These are phyloP conservation scores for Pseudozyma thailandica DNA, from an alignment of 1,284 basidiomycete genomes.

Conservation along the genomic window DNA sequence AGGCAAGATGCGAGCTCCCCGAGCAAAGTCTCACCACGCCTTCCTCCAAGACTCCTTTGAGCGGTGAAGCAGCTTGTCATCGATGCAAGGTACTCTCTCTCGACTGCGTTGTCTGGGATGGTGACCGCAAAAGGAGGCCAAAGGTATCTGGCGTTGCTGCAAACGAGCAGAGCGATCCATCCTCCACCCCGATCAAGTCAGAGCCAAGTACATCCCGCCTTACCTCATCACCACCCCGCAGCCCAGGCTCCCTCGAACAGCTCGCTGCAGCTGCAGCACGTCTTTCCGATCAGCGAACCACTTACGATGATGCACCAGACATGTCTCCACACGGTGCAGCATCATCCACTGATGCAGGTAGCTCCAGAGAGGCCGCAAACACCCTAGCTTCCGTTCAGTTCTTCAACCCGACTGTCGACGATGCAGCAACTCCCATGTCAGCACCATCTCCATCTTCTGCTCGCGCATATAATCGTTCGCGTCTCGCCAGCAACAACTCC, in stretches of 20 bases:
- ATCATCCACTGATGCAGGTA: conserved; percentile 25
- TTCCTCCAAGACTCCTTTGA: conserved; percentile 43
- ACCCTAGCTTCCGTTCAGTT: conserved; percentile 47
- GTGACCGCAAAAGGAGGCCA: conserved; percentile 50
- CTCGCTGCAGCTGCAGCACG: conserved; percentile 46
- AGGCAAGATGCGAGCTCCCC: conserved; percentile 52
- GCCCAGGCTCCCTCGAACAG: conserved; percentile 43
- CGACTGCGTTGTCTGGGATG: conserved; percentile 58
- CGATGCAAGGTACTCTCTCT: conserved; percentile 47
- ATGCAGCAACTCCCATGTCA: conserved; percentile 11
- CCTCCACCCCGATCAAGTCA: conserved; percentile 9
- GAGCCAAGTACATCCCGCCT: conserved; percentile 19
- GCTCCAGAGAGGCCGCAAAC: conserved; percentile 29
- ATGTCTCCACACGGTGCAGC: conserved; percentile 20
- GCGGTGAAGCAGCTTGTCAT: conserved; percentile 36
- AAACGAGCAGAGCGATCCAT: background rate
- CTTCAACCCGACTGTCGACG: conserved; percentile 35
- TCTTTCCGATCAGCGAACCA: conserved; percentile 32
- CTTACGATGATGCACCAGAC: conserved; percentile 21
- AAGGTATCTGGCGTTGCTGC: conserved; percentile 9
- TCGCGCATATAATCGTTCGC: conserved; percentile 9
- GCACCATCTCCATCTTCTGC: conserved; percentile 13
- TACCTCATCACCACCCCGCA: conserved; percentile 28
- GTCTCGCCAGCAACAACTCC: conserved; percentile 4
- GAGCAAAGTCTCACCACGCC: conserved; percentile 40